phyloP scores from a whole-genome alignment of 768 basidiomycete genomes.

The Lactarius tabidus region DNA sequence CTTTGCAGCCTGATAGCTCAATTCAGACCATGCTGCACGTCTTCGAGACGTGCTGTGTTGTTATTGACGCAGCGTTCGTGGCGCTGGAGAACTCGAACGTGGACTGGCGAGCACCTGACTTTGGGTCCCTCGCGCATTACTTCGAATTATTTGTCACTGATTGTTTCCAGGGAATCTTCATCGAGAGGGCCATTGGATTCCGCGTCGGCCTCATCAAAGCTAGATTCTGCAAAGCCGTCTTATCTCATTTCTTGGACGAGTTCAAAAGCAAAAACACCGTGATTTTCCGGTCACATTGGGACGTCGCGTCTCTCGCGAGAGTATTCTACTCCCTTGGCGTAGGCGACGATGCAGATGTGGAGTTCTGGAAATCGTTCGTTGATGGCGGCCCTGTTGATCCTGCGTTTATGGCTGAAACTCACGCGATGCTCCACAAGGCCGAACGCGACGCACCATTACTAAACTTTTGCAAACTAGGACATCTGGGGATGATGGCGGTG shows the following conservation, averaged over 20 bases:
- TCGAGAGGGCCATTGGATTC: neutral
- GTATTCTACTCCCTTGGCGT: neutral
- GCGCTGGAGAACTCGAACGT: neutral
- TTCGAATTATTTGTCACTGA: neutral
- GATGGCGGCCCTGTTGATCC: neutral
- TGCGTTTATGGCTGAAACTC: neutral
- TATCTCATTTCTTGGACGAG: neutral
- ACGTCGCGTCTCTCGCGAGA: conserved; percentile 7
- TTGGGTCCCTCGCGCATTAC: neutral
- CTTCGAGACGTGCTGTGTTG: conserved; percentile 1
- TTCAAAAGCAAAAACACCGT: neutral
- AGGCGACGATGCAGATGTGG: neutral
- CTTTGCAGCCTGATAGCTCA: neutral
- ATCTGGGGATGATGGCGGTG: neutral
- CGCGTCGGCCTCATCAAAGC: neutral
- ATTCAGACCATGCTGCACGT: neutral
- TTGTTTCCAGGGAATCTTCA: conserved; percentile 4
- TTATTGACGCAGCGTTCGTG: neutral
- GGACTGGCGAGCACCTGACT: conserved; percentile 13
- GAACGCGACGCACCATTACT: conserved; percentile 9
- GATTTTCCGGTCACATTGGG: conserved; percentile 5
- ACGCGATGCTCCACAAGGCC: neutral
- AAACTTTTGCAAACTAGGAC: conserved; percentile 10
- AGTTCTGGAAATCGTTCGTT: conserved; percentile 2
- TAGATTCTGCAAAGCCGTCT: neutral